A percentile compares a stretch with the other conserved stretches of the same genome.
Conservation (phyloP, 2,329 filamentous ascomycete species). For the Pseudocercospora pini-densiflorae region DNA sequence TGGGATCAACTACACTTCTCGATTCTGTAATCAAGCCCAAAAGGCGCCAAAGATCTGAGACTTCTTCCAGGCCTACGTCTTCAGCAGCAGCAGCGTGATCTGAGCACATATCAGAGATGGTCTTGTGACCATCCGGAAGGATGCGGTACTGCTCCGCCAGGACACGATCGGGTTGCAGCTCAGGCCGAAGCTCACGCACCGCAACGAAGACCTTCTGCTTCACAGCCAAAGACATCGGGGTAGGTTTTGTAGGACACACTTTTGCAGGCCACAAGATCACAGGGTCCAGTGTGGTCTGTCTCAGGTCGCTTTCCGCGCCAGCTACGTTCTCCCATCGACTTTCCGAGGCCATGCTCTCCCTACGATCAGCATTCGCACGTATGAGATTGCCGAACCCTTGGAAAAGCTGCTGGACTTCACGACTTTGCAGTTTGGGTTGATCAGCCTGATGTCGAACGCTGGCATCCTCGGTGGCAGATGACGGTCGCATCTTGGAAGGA, state of each 20-base stretch:
- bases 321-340: neutral
- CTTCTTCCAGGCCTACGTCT: conserved; percentile 69
- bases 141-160: conserved; percentile 82
- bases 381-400: conserved; percentile 37
- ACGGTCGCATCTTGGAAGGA: conserved; percentile 56
- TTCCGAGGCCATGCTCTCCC: conserved; percentile 14
- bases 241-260: conserved; percentile 40
- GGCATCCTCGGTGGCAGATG: conserved; percentile 36
- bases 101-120: conserved; percentile 70
- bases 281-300: conserved; percentile 51
- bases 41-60: conserved; percentile 84
- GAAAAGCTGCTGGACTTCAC: conserved; percentile 46
- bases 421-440: conserved; percentile 61
- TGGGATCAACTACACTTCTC: conserved; percentile 45
- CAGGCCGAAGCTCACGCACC: conserved; percentile 69
- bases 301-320: neutral
- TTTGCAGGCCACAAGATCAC: conserved; percentile 30
- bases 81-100: conserved; percentile 82
- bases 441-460: conserved; percentile 52
- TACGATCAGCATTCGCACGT: conserved; percentile 20
- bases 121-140: conserved; percentile 69
- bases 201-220: conserved; percentile 71
- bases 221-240: conserved; percentile 26
- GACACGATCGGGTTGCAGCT: conserved; percentile 77
- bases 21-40: conserved; percentile 76